Evolutionary conservation across 2,329 filamentous ascomycete genomes (phyloP).

Genomic region (Niveomyces coronatus): DNA sequence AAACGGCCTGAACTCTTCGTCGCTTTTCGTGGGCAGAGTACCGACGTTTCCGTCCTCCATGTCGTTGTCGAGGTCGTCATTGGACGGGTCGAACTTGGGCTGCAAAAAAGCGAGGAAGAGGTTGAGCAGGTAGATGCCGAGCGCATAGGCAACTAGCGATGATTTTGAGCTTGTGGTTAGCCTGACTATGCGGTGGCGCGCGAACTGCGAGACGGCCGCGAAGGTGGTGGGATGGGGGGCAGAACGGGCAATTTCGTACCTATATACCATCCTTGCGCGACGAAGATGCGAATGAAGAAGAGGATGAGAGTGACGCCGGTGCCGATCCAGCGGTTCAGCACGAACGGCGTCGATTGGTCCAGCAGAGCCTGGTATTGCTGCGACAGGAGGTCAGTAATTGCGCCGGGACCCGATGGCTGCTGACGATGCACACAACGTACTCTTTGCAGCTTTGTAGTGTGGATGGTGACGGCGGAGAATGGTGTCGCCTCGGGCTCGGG

Average conservation of each 20-base stretch:
- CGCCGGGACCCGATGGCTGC: too few species aligned
- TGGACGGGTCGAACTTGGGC: slow-evolving; percentile 96
- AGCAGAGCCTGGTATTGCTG: slow-evolving; percentile 92
- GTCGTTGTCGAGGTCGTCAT: slow-evolving; percentile 81
- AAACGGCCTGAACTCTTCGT: slow-evolving; percentile 96
- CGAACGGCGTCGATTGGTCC: slow-evolving; percentile 85
- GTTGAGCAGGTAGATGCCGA: slow-evolving; percentile 98
- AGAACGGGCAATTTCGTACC: too few species aligned
- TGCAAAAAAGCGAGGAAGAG: slow-evolving; percentile 97
- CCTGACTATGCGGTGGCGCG: background rate
- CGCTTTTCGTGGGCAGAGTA: slow-evolving; percentile 82
- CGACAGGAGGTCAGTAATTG: background rate
- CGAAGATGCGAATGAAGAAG: slow-evolving; percentile 82
- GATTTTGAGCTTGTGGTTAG: slow-evolving; percentile 1
- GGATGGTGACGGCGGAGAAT: slow-evolving; percentile 80
- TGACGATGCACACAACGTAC: too few species aligned
- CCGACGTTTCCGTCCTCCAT: slow-evolving; percentile 86
- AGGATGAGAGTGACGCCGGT: slow-evolving; percentile 65
- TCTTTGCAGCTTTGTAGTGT: slow-evolving; percentile 65
- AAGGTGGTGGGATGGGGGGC: too few species aligned
- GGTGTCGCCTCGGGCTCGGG: slow-evolving; percentile 82
- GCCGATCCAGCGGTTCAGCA: slow-evolving; percentile 80
- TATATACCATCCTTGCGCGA: slow-evolving; percentile 98
- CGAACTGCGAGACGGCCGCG: too few species aligned
- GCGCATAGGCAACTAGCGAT: slow-evolving; percentile 75